Evolutionary conservation across 1,284 basidiomycete genomes (phyloP), one percentile per base, ranked within the genome.

Genomic region (Puccinia brachypodii): DNA sequence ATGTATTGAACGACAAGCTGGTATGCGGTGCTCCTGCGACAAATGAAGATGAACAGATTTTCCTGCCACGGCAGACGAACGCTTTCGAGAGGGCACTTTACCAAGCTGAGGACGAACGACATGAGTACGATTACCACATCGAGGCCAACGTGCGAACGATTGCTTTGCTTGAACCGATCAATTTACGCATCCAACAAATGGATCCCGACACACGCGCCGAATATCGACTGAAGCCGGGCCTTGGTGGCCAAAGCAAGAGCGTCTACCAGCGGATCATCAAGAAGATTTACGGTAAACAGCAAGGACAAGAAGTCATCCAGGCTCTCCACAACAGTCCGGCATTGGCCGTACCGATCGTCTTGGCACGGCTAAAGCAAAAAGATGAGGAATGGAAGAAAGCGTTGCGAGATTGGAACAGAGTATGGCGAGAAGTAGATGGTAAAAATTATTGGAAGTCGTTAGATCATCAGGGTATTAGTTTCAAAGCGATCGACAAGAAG

Each of bases 381-480:
- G 94, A 98, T 86, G 95, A 98, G 84, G 97, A 99, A 86, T 99
- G 97, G 97, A 92, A 94, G 86, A 90, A 93, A 47, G 92, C 93
- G 33, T 94, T 97, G 87, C 90, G 96, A 76, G 96, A 98, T 87
- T 99, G 95, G 95, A 95, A 93, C 88, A 91, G 93, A 83, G 95
- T 96, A 31, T 99, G 97, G 97, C 90, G 95, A 81, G 96, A 98
- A 87, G 93, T 98, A 64, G 96, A 98, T 85, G 92, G 92, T 81
- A 94, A 95, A 87, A 98, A 98, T 88, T 98, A 96, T 87, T 96
- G 96, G 90, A 97, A 97, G 88, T 93, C 93, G 62, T 90, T 98
- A 82, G 97, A 99, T 86, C 95, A 98, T 86, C 96, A 98, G 86
- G 95, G 95, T 6, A 93, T 95, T 85, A 92, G 90, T 83, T 97